Percentiles rank a stretch among this genome's conserved stretches.
phyloP scores from a whole-genome alignment of 164 flowering plant species.

The Brasenia schreberi region DNA sequence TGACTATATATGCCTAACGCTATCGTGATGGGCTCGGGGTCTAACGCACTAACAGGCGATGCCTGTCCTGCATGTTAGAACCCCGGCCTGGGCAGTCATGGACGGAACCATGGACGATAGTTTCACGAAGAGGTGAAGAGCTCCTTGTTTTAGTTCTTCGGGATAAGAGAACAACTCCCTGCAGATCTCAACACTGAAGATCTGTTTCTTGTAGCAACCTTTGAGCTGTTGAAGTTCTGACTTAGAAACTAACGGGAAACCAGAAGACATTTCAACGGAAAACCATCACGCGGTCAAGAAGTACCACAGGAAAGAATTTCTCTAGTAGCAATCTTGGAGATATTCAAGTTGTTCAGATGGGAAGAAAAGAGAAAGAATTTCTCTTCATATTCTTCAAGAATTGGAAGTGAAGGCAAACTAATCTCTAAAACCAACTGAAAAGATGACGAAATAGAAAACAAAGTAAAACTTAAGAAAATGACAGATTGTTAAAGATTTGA shows the following conservation, averaged over 20 bases:
- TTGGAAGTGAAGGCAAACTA: background rate
- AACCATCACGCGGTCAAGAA: background rate
- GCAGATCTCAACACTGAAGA: too few species aligned
- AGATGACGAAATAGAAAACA: background rate
- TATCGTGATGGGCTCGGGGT: background rate
- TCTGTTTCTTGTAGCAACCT: background rate
- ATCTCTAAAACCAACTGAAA: background rate
- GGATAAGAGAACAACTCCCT: too few species aligned
- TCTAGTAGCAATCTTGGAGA: too few species aligned
- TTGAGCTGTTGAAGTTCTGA: background rate
- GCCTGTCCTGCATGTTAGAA: constrained; percentile 6
- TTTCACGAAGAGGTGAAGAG: background rate
- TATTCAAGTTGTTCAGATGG: too few species aligned
- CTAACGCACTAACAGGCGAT: background rate
- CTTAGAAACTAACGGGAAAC: background rate
- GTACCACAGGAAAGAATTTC: background rate
- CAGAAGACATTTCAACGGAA: background rate
- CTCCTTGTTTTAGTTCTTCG: too few species aligned
- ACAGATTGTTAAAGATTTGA: too few species aligned
- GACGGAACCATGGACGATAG: constrained; percentile 18
- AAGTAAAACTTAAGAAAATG: background rate
- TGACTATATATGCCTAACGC: background rate
- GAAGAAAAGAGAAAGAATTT: background rate
- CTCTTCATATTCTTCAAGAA: background rate
- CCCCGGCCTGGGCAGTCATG: constrained; percentile 17